Percentiles rank a stretch among this genome's conserved stretches.
Conservation (phyloP, 305 asterid species). For the Solanum hybrid region DNA sequence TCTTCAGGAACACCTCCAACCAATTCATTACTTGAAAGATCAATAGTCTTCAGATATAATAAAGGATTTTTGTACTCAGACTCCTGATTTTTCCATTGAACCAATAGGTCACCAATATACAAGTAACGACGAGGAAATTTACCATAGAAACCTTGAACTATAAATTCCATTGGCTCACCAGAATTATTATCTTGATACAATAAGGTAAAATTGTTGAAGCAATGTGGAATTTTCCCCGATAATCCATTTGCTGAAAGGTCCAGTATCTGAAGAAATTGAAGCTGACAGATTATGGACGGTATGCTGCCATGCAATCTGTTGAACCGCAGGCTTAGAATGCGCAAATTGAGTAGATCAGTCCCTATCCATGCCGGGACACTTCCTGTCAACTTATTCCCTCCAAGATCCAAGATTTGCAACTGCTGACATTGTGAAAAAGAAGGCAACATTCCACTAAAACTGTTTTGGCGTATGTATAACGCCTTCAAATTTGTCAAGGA, state of each 20-base stretch:
- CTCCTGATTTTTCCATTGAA: constrained; percentile 25
- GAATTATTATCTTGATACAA: constrained; percentile 8
- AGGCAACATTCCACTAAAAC: constrained; percentile 25
- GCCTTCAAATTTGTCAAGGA: not conserved
- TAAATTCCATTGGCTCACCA: not conserved
- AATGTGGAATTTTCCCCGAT: constrained; percentile 23
- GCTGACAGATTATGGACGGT: constrained; percentile 16
- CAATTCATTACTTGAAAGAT: constrained; percentile 26
- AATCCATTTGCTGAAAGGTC: constrained; percentile 24
- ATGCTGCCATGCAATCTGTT: constrained; percentile 25
- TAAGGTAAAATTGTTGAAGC: constrained; percentile 24
- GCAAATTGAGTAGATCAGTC: not conserved
- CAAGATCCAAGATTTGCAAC: constrained; percentile 10
- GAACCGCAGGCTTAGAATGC: constrained; percentile 9
- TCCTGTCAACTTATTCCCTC: constrained; percentile 24
- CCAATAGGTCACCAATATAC: not conserved
- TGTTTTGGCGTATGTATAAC: constrained; percentile 19
- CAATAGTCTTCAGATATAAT: constrained; percentile 17
- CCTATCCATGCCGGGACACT: constrained; percentile 28
- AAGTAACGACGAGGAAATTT: not conserved
- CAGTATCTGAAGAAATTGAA: constrained; percentile 18
- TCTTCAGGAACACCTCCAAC: constrained; percentile 21
- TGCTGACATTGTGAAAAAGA: not conserved
- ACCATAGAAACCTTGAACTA: not conserved
- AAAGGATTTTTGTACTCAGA: constrained; percentile 4